phyloP scores from a whole-genome alignment of 352 stramenopile genomes.

The Globisporangium lucens region DNA sequence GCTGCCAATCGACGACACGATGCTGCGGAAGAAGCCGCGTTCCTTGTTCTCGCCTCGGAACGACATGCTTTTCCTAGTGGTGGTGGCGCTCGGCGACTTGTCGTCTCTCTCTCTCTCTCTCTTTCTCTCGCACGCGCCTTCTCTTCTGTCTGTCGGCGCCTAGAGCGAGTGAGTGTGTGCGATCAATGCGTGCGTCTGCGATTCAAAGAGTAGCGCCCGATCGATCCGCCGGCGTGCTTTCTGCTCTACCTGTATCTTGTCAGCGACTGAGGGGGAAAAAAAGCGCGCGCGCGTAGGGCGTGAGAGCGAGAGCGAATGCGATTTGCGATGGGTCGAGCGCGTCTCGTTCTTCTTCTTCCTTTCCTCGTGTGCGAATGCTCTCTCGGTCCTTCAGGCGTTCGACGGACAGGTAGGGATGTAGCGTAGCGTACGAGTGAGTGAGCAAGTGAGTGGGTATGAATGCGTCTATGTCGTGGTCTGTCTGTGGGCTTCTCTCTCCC shows the following conservation, averaged over 20 bases:
- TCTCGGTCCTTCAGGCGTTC: neutral
- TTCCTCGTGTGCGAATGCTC: constrained; percentile 2
- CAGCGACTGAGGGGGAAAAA: neutral
- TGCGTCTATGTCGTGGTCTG: neutral
- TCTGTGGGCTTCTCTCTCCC: neutral
- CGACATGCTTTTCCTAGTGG: constrained; percentile 19
- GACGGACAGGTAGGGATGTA: neutral
- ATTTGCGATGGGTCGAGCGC: constrained; percentile 5
- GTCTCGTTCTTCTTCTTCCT: constrained; percentile 2
- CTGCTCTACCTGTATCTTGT: neutral
- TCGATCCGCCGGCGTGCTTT: neutral
- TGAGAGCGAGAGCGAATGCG: constrained; percentile 2
- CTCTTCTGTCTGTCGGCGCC: neutral
- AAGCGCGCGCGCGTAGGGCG: neutral
- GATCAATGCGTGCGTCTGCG: neutral
- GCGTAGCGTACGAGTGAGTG: neutral
- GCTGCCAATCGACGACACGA: constrained; percentile 58
- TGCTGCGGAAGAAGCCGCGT: constrained; percentile 57
- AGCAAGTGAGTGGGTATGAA: neutral
- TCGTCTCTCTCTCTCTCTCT: neutral
- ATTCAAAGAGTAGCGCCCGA: no score
- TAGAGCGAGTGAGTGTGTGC: neutral
- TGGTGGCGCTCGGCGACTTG: neutral
- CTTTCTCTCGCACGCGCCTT: neutral
- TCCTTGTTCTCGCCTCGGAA: constrained; percentile 36